Percentiles rank a stretch among this genome's conserved stretches.
phyloP scores from a whole-genome alignment of 768 basidiomycete species.

The Suillus weaverae region DNA sequence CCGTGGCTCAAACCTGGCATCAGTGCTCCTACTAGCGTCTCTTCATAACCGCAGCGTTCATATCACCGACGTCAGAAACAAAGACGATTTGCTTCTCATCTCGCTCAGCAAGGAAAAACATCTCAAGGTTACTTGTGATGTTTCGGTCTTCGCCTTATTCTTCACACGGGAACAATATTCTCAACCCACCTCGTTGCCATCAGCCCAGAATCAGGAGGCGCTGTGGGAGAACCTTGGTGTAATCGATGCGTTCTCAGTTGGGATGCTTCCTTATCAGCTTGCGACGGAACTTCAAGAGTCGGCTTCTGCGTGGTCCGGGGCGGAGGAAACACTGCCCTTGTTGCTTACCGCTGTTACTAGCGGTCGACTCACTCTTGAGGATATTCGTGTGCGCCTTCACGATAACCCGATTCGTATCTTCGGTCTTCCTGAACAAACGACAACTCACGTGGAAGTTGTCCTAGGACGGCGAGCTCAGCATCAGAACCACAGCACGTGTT shows the following conservation, averaged over 20 bases:
- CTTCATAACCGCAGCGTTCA: conserved; percentile 88
- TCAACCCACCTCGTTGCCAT: conserved; percentile 61
- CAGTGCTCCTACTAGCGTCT: conserved; percentile 90
- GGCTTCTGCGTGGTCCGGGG: conserved; percentile 72
- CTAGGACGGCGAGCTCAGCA: conserved; percentile 73
- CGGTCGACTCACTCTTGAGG: conserved; percentile 77
- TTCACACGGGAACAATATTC: conserved; percentile 79
- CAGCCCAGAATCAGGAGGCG: conserved; percentile 71
- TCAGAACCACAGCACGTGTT: conserved; percentile 47
- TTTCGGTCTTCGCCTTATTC: conserved; percentile 89
- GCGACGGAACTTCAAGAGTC: conserved; percentile 60
- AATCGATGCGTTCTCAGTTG: conserved; percentile 91
- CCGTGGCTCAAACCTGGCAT: conserved; percentile 87
- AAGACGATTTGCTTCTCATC: conserved; percentile 88
- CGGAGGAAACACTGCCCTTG: conserved; percentile 85
- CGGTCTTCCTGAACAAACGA: conserved; percentile 79
- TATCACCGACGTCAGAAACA: conserved; percentile 83
- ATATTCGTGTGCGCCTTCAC: conserved; percentile 78
- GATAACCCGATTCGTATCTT: conserved; percentile 95
- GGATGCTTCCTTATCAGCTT: conserved; percentile 77
- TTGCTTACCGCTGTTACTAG: conserved; percentile 83
- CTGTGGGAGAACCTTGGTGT: conserved; percentile 83
- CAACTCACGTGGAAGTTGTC: conserved; percentile 92
- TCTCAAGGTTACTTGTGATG: conserved; percentile 95
- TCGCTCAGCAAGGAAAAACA: conserved; percentile 92